Conservation (phyloP, 2,329 filamentous ascomycete genomes). For the Neopestalotiopsis rosae region DNA sequence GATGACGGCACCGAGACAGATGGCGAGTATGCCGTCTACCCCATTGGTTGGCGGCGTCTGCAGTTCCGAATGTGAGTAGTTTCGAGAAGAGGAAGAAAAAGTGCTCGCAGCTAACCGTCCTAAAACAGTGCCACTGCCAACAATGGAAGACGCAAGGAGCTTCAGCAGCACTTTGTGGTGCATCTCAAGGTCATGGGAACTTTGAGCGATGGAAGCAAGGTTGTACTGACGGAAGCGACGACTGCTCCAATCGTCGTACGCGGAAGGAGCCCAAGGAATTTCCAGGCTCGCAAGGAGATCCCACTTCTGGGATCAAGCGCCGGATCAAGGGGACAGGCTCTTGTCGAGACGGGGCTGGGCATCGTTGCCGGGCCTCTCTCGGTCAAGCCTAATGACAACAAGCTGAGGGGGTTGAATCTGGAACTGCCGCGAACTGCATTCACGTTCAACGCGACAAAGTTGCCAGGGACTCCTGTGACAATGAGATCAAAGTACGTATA, state of each 20-base stretch:
- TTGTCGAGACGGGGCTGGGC: slow-evolving; percentile 67
- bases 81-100: not conserved
- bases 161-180: slow-evolving; percentile 95
- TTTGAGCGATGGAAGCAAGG: slow-evolving; percentile 80
- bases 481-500: slow-evolving; percentile 64
- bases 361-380: slow-evolving; percentile 63
- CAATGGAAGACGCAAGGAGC: slow-evolving; percentile 90
- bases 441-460: slow-evolving; percentile 62
- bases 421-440: slow-evolving; percentile 63
- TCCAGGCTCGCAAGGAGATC: slow-evolving; percentile 91
- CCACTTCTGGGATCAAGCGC: slow-evolving; percentile 80
- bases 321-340: slow-evolving; percentile 77
- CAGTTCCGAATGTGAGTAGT: slow-evolving; percentile 79
- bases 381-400: slow-evolving; percentile 60
- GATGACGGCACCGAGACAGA: slow-evolving; percentile 66
- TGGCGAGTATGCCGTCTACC: slow-evolving; percentile 86
- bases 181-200: slow-evolving; percentile 86
- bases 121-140: slow-evolving; percentile 81
- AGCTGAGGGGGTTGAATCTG: slow-evolving; percentile 57
- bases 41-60: slow-evolving; percentile 90
- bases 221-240: slow-evolving; percentile 80
- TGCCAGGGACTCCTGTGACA: slow-evolving; percentile 57
- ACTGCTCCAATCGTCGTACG: slow-evolving; percentile 94
- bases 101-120: slow-evolving; percentile 19
- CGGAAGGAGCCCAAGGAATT: slow-evolving; percentile 91